Evolutionary conservation across 768 basidiomycete species (phyloP).

Genomic region (Neoboletus subvelutipes): DNA sequence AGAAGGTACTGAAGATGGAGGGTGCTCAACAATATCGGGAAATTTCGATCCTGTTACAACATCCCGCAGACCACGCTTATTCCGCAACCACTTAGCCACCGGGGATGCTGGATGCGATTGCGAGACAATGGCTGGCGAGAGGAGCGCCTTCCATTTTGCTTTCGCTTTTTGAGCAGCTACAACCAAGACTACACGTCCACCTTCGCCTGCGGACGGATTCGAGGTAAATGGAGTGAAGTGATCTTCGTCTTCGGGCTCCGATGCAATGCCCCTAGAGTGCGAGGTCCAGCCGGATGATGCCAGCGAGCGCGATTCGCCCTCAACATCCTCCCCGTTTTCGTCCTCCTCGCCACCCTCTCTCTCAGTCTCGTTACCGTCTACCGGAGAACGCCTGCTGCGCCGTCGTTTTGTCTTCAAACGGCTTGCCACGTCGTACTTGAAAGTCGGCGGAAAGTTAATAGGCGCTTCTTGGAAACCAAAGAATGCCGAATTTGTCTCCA

Average conservation of each 20-base stretch:
- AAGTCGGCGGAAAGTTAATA: slow-evolving; percentile 89
- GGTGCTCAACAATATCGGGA: slow-evolving; percentile 26
- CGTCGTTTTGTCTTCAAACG: slow-evolving; percentile 43
- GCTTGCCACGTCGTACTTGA: slow-evolving; percentile 85
- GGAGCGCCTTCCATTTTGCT: slow-evolving; percentile 50
- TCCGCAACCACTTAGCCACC: slow-evolving; percentile 31
- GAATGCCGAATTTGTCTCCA: slow-evolving; percentile 68
- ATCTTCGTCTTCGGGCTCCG: slow-evolving; percentile 44
- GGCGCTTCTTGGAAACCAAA: slow-evolving; percentile 75
- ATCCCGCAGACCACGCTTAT: slow-evolving; percentile 23
- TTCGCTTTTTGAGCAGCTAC: slow-evolving; percentile 55
- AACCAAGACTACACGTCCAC: slow-evolving; percentile 39
- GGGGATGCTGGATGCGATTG: slow-evolving; percentile 30
- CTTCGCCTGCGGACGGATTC: slow-evolving; percentile 31
- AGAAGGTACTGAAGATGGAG: slow-evolving; percentile 25
- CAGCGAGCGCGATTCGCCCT: slow-evolving; percentile 50
- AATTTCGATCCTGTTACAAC: slow-evolving; percentile 15
- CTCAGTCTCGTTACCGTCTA: slow-evolving; percentile 42
- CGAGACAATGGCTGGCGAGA: slow-evolving; percentile 36
- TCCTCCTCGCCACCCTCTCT: slow-evolving; percentile 38
- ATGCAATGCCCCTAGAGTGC: slow-evolving; percentile 36
- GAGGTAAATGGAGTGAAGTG: slow-evolving; percentile 31
- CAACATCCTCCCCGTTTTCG: slow-evolving; percentile 41
- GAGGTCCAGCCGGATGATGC: slow-evolving; percentile 52
- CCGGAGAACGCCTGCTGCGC: slow-evolving; percentile 37